These are phyloP conservation scores for Suhomyces atakaporum DNA, from an alignment of 1,139 yeast species.

Conservation along the genomic window DNA sequence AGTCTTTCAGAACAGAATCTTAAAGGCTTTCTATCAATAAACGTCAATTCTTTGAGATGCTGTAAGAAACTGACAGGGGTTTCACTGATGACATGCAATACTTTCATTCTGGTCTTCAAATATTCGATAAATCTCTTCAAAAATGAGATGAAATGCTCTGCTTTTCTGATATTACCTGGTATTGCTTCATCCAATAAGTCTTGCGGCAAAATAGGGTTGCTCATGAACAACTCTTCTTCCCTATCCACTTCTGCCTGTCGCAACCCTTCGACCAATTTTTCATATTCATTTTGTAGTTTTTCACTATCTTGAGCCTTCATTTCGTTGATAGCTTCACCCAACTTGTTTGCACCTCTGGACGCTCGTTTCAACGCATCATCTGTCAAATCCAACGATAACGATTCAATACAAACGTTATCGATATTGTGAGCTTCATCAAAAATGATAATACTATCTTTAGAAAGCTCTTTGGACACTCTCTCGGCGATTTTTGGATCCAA, in stretches of 20 bases:
- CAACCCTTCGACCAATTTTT: conserved; percentile 85
- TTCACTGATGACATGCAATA: conserved; percentile 92
- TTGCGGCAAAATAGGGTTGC: conserved; percentile 83
- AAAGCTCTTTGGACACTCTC: conserved; percentile 86
- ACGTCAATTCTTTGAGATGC: conserved; percentile 90
- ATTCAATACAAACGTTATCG: conserved; percentile 97
- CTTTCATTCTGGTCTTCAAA: conserved; percentile 95
- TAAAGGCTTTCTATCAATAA: conserved; percentile 87
- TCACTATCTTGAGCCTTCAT: conserved; percentile 82
- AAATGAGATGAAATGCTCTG: conserved; percentile 94
- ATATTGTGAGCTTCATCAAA: conserved; percentile 99
- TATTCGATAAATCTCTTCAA: conserved; percentile 91
- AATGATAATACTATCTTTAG: conserved; percentile 90
- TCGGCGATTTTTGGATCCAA: conserved; percentile 97
- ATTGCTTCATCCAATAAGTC: conserved; percentile 90
- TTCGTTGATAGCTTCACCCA: conserved; percentile 74
- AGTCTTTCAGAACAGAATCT: conserved; percentile 90
- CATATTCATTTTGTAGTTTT: conserved; percentile 86
- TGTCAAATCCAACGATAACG: conserved; percentile 76
- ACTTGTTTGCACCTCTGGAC: conserved; percentile 70
- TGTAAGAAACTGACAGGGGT: conserved; percentile 91
- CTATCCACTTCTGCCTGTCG: conserved; percentile 73
- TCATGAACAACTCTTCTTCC: conserved; percentile 80
- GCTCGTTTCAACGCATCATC: conserved; percentile 50
- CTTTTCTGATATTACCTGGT: conserved; percentile 95